phyloP scores from a whole-genome alignment of 1,284 basidiomycete species.

The Malassezia slooffiae region DNA sequence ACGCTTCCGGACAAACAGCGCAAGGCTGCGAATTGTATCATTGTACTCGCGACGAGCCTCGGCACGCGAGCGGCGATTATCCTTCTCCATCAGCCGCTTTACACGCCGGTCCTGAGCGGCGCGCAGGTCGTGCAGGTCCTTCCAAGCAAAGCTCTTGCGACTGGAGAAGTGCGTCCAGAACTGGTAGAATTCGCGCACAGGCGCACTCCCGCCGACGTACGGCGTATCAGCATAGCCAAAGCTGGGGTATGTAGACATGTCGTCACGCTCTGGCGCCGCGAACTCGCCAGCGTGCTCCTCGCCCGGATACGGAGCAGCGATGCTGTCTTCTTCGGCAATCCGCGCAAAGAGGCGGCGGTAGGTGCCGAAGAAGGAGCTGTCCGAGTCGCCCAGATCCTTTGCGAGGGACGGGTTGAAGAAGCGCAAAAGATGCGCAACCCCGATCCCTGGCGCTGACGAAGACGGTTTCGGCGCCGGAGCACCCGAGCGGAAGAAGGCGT shows the following conservation, averaged over 20 bases:
- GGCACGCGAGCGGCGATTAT: constrained; percentile 83
- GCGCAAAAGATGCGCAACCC: constrained; percentile 65
- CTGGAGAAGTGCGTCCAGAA: constrained; percentile 79
- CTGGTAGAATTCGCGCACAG: constrained; percentile 59
- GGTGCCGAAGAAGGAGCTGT: constrained; percentile 68
- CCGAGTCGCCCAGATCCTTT: constrained; percentile 53
- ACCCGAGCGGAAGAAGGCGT: constrained; percentile 70
- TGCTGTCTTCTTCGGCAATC: constrained; percentile 68
- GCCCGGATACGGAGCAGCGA: constrained; percentile 49
- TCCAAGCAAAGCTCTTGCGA: constrained; percentile 80
- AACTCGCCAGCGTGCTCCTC: constrained; percentile 38
- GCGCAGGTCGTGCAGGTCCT: constrained; percentile 67
- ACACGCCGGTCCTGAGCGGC: constrained; percentile 78
- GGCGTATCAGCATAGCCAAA: constrained; percentile 72
- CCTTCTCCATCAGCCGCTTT: constrained; percentile 78
- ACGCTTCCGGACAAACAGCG: constrained; percentile 76
- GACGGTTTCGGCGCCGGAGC: constrained; percentile 50
- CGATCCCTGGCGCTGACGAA: constrained; percentile 65
- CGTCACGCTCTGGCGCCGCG: constrained; percentile 18
- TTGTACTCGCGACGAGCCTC: constrained; percentile 84
- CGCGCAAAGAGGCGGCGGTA: constrained; percentile 80
- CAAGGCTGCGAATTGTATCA: constrained; percentile 65
- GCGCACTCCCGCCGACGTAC: constrained; percentile 50
- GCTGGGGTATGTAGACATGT: constrained; percentile 51
- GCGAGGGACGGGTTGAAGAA: constrained; percentile 72